Evolutionary conservation across 192 early-diverging fungal species (phyloP), one percentile per base, ranked within the genome.

Genomic region (Cetraspora pellucida): DNA sequence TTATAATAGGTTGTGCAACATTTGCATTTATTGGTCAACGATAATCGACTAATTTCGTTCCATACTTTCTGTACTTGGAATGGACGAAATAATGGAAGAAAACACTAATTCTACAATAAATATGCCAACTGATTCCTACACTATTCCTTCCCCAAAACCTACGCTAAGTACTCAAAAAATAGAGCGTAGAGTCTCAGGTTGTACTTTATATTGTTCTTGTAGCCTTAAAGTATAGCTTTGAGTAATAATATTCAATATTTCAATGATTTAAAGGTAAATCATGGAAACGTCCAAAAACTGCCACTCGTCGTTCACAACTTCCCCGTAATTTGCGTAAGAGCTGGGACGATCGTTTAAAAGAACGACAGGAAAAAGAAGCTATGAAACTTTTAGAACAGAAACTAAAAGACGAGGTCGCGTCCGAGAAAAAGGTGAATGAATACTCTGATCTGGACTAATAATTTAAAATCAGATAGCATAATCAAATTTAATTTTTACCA

Each of bases 221-320:
- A 54, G 11, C 13, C 17, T n/a, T 2, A 64, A 44, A 9, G 17
- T n/a, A n/a, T 44, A 65, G 0, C n/a, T 65, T n/a, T 47, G 49
- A 49, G 10, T 30, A 10, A 49, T 1, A 25, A 47, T 49, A 69
- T 16, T 66, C 9, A 69, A 2, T 14, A 49, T 21, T 49, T 23
- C 9, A 52, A 70, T n/a, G n/a, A 19, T 23, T 65, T 10, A 27
- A 46, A 76, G 81, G 83, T 37, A 84, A 84, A 72, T 67, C 74
- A 67, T 84, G 83, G 83, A 84, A 84, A 78, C 21, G 77, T 76
- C 74, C 77, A 16, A 84, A 84, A 69, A 65, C 66, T 10, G 64
- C 83, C n/a, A 80, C 83, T 8, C 79, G 75, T 23, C 77, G 83
- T 52, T 55, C 81, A 25, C 83, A 84, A 73, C 66, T 84, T 72